phyloP scores from a whole-genome alignment of 1,284 basidiomycete species.

The Ganoderma multipileum region DNA sequence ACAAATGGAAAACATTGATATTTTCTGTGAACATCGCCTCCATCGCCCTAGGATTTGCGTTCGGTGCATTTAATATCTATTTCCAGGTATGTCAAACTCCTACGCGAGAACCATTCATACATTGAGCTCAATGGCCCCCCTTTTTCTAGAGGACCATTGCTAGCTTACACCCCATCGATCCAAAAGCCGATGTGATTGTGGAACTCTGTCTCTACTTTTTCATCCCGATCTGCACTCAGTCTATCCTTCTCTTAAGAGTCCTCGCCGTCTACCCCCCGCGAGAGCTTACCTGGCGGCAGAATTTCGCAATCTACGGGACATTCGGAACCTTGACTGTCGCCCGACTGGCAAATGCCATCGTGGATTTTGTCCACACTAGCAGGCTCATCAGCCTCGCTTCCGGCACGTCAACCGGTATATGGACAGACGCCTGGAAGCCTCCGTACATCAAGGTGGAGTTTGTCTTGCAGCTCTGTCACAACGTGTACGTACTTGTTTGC shows the following conservation, averaged over 20 bases:
- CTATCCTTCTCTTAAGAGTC: constrained; percentile 35
- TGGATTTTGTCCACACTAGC: neutral
- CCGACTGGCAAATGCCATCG: neutral
- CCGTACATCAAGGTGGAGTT: constrained; percentile 33
- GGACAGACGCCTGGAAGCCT: neutral
- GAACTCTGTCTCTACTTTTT: constrained; percentile 8
- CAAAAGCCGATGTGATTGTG: no score
- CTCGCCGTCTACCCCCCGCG: constrained; percentile 31
- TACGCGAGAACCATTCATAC: no score
- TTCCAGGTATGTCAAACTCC: no score
- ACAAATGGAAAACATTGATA: no score
- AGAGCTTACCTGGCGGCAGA: constrained; percentile 6
- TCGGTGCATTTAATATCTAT: no score
- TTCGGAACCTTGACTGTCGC: neutral
- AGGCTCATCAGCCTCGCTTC: no score
- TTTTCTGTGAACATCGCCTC: no score
- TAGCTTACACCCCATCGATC: no score
- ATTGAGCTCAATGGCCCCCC: no score
- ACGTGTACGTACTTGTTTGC: constrained; percentile 23
- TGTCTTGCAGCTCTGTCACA: constrained; percentile 36
- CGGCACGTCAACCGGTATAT: neutral
- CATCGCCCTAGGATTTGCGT: no score
- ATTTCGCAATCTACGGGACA: constrained; percentile 10
- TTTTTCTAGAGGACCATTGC: no score
- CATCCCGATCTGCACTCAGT: constrained; percentile 30